These are phyloP conservation scores for Penicillium arizonense DNA, from an alignment of 495 filamentous ascomycete genomes.

Conservation along the genomic window DNA sequence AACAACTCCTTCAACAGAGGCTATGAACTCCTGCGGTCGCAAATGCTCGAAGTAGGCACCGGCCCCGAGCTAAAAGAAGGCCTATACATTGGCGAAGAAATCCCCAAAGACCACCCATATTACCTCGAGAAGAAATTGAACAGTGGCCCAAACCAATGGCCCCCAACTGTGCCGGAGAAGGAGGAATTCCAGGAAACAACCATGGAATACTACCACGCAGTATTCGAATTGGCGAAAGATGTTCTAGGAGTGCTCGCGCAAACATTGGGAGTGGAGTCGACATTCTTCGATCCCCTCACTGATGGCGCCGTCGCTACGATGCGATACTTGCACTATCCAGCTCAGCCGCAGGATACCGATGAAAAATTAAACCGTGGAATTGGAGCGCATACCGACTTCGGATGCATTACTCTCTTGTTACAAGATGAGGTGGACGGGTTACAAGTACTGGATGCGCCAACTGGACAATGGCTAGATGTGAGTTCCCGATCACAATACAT, in stretches of 20 bases:
- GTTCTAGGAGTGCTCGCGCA: slow-evolving; percentile 27
- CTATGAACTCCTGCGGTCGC: slow-evolving; percentile 49
- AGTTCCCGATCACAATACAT: slow-evolving; percentile 23
- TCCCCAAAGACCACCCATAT: slow-evolving; percentile 39
- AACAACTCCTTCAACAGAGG: slow-evolving; percentile 42
- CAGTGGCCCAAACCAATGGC: slow-evolving; percentile 52
- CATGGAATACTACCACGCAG: slow-evolving; percentile 47
- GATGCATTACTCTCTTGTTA: slow-evolving; percentile 43
- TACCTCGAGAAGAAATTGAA: slow-evolving; percentile 33
- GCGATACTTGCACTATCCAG: slow-evolving; percentile 43
- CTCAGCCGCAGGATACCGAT: slow-evolving; percentile 39
- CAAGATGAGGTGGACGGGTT: slow-evolving; percentile 48
- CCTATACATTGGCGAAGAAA: slow-evolving; percentile 48
- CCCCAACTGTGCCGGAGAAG: slow-evolving; percentile 34
- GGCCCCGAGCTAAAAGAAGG: slow-evolving; percentile 53
- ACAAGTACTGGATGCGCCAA: slow-evolving; percentile 51
- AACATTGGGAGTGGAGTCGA: slow-evolving; percentile 34
- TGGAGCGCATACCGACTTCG: slow-evolving; percentile 50
- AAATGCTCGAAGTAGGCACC: slow-evolving; percentile 45
- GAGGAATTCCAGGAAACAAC: slow-evolving; percentile 45
- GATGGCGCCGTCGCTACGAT: slow-evolving; percentile 41
- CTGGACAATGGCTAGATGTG: slow-evolving; percentile 44
- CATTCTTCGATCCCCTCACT: slow-evolving; percentile 31
- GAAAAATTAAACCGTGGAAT: slow-evolving; percentile 38
- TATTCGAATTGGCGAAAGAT: slow-evolving; percentile 33